These are phyloP conservation scores for Diplodia scrobiculata DNA, from an alignment of 2,329 filamentous ascomycete genomes.

Conservation along the genomic window DNA sequence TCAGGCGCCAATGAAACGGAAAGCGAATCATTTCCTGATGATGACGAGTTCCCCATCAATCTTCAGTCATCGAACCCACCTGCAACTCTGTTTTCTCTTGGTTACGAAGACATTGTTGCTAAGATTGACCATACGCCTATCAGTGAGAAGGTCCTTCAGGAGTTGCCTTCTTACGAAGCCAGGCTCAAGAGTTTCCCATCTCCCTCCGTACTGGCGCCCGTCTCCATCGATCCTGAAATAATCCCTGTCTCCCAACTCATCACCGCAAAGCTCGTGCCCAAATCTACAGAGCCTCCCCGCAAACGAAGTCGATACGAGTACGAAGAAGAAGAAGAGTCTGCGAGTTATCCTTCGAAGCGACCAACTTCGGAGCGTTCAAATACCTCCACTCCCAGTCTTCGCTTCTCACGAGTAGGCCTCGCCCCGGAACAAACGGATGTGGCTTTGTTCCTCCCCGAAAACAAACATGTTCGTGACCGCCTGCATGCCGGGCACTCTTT, in stretches of 20 bases:
- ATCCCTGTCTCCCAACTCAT: constrained; percentile 85
- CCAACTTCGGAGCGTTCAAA: constrained; percentile 49
- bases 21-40: constrained; percentile 44
- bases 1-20: constrained; percentile 45
- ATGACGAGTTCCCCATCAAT: constrained; percentile 47
- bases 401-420: constrained; percentile 53
- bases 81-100: constrained; percentile 79
- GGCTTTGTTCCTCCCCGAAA: constrained; percentile 84
- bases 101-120: constrained; percentile 79
- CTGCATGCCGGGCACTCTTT: constrained; percentile 91
- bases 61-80: constrained; percentile 58
- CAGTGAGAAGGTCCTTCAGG: constrained; percentile 74
- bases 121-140: constrained; percentile 72
- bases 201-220: constrained; percentile 52
- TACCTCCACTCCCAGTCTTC: constrained; percentile 45
- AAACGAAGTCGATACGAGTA: constrained; percentile 86
- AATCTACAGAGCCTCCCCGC: constrained; percentile 63
- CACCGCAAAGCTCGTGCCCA: constrained; percentile 74
- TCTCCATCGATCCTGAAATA: constrained; percentile 38
- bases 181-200: constrained; percentile 15
- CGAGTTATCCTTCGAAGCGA: constrained; percentile 43
- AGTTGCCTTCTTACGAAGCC: constrained; percentile 74
- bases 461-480: constrained; percentile 84
- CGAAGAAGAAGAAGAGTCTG: constrained; percentile 65
- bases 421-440: constrained; percentile 73